Evolutionary conservation across 2,329 filamentous ascomycete genomes (phyloP), one percentile per base, ranked within the genome.

Genomic region (Hymenoscyphus albidus): DNA sequence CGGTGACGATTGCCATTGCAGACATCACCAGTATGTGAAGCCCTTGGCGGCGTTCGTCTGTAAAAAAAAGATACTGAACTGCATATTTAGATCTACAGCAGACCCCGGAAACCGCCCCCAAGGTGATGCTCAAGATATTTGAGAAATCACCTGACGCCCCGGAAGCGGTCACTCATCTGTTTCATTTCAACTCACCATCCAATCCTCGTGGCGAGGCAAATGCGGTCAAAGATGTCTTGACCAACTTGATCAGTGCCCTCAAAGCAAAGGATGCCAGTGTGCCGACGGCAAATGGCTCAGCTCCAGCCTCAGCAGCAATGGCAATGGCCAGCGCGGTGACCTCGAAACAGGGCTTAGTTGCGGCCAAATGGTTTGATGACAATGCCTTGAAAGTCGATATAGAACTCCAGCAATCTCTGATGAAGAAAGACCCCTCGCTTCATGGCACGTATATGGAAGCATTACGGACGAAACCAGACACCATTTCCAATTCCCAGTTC

Each of bases 41-140:
- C 35, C 32, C 44, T 22, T 22, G 44, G 62, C 68, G 64, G 68
- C 67, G 31, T 13, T 27, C 10, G 2, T 48, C 57, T 62, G 10
- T 22, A 22, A 14, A 18, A 35, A 7, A 35, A 35, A 27, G 60
- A 22, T 51, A 62, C 55, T 59, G 35, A 57, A 62, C 62, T 70
- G 51, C 69, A 72, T 44, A 71, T 66, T 59, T 71, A 95, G 92
- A 98, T 79, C 85, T 99, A 59, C 94, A 99, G 77, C 94, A 98
- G 77, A 98, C 95, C 0, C 93, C 95, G 13, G 92, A 92, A 66
- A 88, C 83, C n/a, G 88, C 87, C 42, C 82, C 92, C 18, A 97
- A 97, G 81, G 93, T 96, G 62, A 97, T 97, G 83, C 84, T 98
- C 65, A 97, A 95, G 77, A 89, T 99, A 63, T 91, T 97, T 71